Base-by-base conservation (phyloP, 768 basidiomycete species). In the Tricholoma matsutake region DNA sequence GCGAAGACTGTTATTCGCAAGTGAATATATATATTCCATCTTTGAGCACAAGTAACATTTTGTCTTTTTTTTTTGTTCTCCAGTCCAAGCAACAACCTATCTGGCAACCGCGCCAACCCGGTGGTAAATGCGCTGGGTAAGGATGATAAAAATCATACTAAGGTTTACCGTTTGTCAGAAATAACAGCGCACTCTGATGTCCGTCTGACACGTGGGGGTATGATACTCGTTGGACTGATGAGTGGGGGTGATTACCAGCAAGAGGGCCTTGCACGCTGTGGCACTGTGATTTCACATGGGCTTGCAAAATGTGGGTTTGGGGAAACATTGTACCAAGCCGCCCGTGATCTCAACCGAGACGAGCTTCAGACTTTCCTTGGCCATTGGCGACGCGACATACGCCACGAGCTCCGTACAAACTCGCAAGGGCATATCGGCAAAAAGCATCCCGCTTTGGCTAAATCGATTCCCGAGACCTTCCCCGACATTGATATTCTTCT, bases 161-260 rank as follows among this genome's bases (percentile, higher is more conserved):
- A 74, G 37, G 75, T 83, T 9, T 85, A 79, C 65, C 73, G 72
- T 18, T 61, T 78, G 13, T 58, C 71, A 29, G 75, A 79, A 58
- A 79, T 83, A n/a, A 71, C 65, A 22, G 61, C 66, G 0, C 76
- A 82, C 64, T 76, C 77, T 0, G 74, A 79, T 35, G 68, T 81
- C 31, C 70, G 65, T 11, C 77, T 79, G 67, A 88, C 84, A 18
- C 86, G 89, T 32, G 88, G 86, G 29, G 92, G 93, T 2, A 78
- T 92, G 65, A 88, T 95, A 56, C 83, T 96, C 25, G 88, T 95
- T 45, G 94, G 87, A 2, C 79, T 96, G 1, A 79, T 95, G 67
- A 86, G 86, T n/a, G 95, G 95, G 0, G 95, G 95, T 0, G 95
- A 98, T 72, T 98, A 97, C 65, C 83, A 91, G 56, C 84, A 85